A percentile compares a stretch with the other conserved stretches of the same genome.
phyloP scores from a whole-genome alignment of 2,329 filamentous ascomycete species.

The Cadophora sp. region DNA sequence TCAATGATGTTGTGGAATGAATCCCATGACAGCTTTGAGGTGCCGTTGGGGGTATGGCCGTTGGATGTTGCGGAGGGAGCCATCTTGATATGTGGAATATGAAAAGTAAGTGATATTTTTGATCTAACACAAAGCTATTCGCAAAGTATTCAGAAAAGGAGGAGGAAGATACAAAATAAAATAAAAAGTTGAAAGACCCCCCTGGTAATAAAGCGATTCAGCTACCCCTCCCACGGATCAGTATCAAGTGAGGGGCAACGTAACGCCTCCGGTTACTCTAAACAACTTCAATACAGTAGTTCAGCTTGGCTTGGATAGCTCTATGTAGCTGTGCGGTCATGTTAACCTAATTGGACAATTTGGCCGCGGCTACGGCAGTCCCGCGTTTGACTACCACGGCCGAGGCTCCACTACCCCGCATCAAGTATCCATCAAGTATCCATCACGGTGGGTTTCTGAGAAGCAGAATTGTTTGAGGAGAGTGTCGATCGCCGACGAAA shows the following conservation, averaged over 20 bases:
- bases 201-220: not conserved
- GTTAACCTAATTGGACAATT: not conserved
- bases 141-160: not conserved
- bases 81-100: too few relatives aligned
- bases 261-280: not conserved
- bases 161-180: not conserved
- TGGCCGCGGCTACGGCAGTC: not conserved
- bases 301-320: not conserved
- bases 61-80: slow-evolving; percentile 25
- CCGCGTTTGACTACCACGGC: not conserved
- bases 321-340: not conserved
- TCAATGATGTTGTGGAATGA: slow-evolving; percentile 33
- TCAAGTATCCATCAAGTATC: not conserved
- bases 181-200: not conserved
- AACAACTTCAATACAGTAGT: not conserved
- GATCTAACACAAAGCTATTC: not conserved
- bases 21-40: slow-evolving; percentile 18
- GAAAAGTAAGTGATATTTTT: not conserved
- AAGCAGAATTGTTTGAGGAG: not conserved
- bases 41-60: not conserved
- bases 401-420: slow-evolving; percentile 1
- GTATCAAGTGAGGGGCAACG: not conserved
- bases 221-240: not conserved
- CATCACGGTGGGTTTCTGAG: not conserved
- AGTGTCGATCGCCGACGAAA: not conserved